Evolutionary conservation across 2,329 filamentous ascomycete genomes (phyloP).

Genomic region (Mycogone perniciosa): DNA sequence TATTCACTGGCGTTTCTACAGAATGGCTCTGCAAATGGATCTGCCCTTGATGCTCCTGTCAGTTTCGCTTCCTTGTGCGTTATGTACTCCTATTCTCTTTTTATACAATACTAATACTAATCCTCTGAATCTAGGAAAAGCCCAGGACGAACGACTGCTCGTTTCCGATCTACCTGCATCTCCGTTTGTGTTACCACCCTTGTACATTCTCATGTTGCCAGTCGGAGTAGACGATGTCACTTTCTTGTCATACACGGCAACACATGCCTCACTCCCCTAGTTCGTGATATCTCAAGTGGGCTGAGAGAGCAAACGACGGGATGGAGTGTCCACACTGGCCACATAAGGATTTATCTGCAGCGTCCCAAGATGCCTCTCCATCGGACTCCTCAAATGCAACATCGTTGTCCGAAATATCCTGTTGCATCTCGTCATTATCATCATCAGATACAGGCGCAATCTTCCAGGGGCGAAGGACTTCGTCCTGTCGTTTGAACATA

Average conservation of each 20-base stretch:
- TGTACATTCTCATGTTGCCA: not conserved
- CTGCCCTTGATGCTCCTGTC: no score
- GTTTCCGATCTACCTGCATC: not conserved
- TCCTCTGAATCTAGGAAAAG: no score
- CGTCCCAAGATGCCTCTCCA: conserved; percentile 24
- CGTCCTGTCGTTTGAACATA: conserved; percentile 76
- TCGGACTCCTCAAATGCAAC: conserved; percentile 15
- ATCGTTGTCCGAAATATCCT: conserved; percentile 26
- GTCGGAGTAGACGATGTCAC: not conserved
- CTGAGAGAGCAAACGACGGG: conserved; percentile 51
- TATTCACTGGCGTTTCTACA: no score
- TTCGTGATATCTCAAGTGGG: conserved; percentile 41
- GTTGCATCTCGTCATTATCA: conserved; percentile 5
- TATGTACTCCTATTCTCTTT: no score
- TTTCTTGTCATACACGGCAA: not conserved
- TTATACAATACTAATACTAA: no score
- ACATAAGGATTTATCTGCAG: conserved; percentile 30
- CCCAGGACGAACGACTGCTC: not conserved
- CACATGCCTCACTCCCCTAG: conserved; percentile 19
- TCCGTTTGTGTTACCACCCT: not conserved
- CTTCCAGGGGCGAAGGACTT: conserved; percentile 60
- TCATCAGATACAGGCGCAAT: conserved; percentile 33
- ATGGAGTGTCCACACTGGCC: conserved; percentile 46
- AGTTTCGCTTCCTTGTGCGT: no score
- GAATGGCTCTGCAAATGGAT: no score